Conservation (phyloP, 805 yeast genomes). For the Cephaloascus albidus region DNA sequence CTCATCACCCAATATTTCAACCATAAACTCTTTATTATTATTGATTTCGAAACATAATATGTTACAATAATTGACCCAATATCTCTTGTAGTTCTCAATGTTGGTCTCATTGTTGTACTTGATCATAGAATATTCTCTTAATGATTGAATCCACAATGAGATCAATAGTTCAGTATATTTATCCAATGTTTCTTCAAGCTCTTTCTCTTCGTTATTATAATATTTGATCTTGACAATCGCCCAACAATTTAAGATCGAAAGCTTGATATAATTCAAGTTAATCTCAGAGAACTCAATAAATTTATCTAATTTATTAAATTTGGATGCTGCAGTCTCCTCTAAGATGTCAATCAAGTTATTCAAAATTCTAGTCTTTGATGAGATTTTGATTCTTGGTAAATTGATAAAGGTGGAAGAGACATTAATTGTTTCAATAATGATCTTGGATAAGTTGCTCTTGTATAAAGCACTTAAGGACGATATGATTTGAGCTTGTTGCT, state of each 20-base stretch:
- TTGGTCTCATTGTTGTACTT: slow-evolving; percentile 40
- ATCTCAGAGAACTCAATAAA: slow-evolving; percentile 35
- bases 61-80: slow-evolving; percentile 73
- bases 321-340: slow-evolving; percentile 41
- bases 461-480: slow-evolving; percentile 88
- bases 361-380: slow-evolving; percentile 40
- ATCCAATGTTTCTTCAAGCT: slow-evolving; percentile 38
- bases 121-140: slow-evolving; percentile 65
- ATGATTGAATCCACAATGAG: slow-evolving; percentile 70
- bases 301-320: slow-evolving; percentile 44
- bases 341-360: slow-evolving; percentile 58
- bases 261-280: slow-evolving; percentile 42
- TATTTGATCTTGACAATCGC: slow-evolving; percentile 41
- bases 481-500: slow-evolving; percentile 89
- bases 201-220: slow-evolving; percentile 14
- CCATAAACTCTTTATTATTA: slow-evolving; percentile 33
- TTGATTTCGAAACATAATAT: slow-evolving; percentile 63
- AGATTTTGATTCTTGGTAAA: slow-evolving; percentile 31
- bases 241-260: slow-evolving; percentile 66
- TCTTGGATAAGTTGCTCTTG: slow-evolving; percentile 15
- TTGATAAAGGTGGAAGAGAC: slow-evolving; percentile 69
- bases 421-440: slow-evolving; percentile 69
- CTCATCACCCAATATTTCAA: slow-evolving; percentile 44
- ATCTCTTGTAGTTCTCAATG: slow-evolving; percentile 37
- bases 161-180: slow-evolving; percentile 52